phyloP scores from a whole-genome alignment of 805 yeast species.

The Maudiozyma saulgeensis region DNA sequence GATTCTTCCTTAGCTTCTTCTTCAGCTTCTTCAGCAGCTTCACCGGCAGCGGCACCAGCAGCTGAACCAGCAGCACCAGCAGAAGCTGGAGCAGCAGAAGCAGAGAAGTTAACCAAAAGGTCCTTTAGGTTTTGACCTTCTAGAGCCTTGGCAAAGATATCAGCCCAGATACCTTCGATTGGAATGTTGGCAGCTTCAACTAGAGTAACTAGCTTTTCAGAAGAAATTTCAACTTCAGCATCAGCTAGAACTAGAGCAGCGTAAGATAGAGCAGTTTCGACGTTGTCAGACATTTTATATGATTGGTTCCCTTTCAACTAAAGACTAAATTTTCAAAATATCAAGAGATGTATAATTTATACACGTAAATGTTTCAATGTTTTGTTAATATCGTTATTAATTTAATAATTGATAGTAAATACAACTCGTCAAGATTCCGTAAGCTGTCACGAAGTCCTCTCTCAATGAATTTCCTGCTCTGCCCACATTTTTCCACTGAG shows the following conservation, averaged over 20 bases:
- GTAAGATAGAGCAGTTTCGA: slow-evolving; percentile 86
- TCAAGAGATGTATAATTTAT: background rate
- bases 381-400: no score
- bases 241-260: slow-evolving; percentile 98
- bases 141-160: slow-evolving; percentile 72
- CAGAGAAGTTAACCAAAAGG: slow-evolving; percentile 49
- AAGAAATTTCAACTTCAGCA: slow-evolving; percentile 86
- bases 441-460: no score
- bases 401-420: no score
- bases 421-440: no score
- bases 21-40: slow-evolving; percentile 41
- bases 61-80: slow-evolving; percentile 37
- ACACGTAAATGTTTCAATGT: background rate
- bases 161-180: slow-evolving; percentile 74
- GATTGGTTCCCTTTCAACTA: slow-evolving; percentile 19
- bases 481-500: no score
- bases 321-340: background rate
- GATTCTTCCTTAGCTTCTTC: slow-evolving; percentile 57
- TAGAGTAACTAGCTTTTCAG: slow-evolving; percentile 68
- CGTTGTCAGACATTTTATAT: slow-evolving; percentile 34
- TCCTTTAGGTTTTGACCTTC: slow-evolving; percentile 69
- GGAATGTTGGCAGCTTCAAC: slow-evolving; percentile 57
- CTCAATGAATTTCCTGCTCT: background rate
- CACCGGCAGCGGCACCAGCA: slow-evolving; percentile 32
- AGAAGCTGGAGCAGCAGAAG: slow-evolving; percentile 37